A percentile compares a stretch with the other conserved stretches of the same genome.
These are phyloP conservation scores for Bruguiera hainesii DNA, from an alignment of 441 rosid species.

Conservation along the genomic window DNA sequence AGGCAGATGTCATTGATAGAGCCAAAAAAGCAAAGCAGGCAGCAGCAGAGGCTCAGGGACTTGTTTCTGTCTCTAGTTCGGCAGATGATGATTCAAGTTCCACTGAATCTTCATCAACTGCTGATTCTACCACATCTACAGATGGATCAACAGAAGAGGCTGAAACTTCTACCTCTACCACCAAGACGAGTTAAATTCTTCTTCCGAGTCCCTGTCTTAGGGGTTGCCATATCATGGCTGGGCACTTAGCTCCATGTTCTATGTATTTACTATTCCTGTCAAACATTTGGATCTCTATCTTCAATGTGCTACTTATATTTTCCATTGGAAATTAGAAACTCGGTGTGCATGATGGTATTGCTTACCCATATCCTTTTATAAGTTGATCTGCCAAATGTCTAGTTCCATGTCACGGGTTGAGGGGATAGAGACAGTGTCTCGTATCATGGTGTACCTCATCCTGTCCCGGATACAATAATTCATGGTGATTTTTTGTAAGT, in stretches of 20 bases:
- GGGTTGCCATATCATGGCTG: constrained; percentile 25
- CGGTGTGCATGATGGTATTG: too few species aligned
- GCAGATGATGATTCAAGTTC: constrained; percentile 14
- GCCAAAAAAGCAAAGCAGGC: constrained; percentile 77
- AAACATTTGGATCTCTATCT: background rate
- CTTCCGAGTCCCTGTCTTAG: constrained; percentile 21
- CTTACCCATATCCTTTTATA: too few species aligned
- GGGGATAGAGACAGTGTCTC: too few species aligned
- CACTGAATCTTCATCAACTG: constrained; percentile 28
- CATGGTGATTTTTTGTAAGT: background rate
- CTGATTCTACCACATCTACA: constrained; percentile 14
- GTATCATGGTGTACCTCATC: background rate
- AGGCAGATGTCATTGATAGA: constrained; percentile 81
- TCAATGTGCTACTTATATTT: too few species aligned
- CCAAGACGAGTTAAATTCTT: constrained; percentile 29
- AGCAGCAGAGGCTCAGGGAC: constrained; percentile 66
- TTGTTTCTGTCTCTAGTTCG: constrained; percentile 35
- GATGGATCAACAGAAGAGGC: constrained; percentile 19
- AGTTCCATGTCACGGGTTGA: too few species aligned
- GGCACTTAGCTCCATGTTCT: background rate
- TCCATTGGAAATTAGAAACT: too few species aligned
- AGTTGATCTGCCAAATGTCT: too few species aligned
- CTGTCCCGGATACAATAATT: background rate
- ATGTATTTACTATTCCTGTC: background rate
- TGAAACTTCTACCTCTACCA: constrained; percentile 15